Evolutionary conservation across 306 rosid genomes (phyloP), one percentile per base, ranked within the genome.

Genomic region (Corylus heterophylla): DNA sequence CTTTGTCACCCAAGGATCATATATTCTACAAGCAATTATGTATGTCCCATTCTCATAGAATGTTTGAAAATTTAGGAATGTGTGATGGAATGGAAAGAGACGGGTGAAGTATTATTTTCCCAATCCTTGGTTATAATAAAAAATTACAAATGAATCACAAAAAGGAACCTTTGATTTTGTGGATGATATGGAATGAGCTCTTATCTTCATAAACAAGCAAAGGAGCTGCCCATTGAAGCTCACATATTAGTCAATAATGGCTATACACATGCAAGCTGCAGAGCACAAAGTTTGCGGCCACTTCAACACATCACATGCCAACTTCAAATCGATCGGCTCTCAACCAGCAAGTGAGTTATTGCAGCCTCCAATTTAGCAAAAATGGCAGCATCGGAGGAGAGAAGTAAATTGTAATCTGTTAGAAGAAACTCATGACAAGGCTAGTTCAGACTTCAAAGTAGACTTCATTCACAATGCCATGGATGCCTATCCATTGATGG

Each of bases 401-500:
- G 29, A 12, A 63, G 69, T 63, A 31, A 29, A 1, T 9, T 18
- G 62, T 17, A 31, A 54, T 54, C 51, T 54, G 52, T 16, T 47
- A 13, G 74, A 31, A 48, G 39, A 22, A 29, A 44, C 48, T 51
- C 25, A 14, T 69, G 31, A 59, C 70, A 18, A 2, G 37, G 44
- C n/a, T 9, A 47, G 13, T 48, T 27, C 52, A 22, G 74, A 11
- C 18, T 37, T 11, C 66, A 9, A 39, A n/a, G 13, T 12, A 55
- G 1, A 47, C 52, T 45, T 58, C 73, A 27, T 56, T 54, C 55
- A 54, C 47, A 73, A 71, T 76, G 78, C 55, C 12, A 29, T 42
- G 59, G 52, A 75, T 29, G 18, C 45, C 76, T 45, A 74, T 35
- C 49, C 51, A 56, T 84, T 22, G 75, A 76, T 71, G 54, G 54